These are phyloP conservation scores for Hawksworthiomyces lignivorus DNA, from an alignment of 2,329 filamentous ascomycete species.

Conservation along the genomic window DNA sequence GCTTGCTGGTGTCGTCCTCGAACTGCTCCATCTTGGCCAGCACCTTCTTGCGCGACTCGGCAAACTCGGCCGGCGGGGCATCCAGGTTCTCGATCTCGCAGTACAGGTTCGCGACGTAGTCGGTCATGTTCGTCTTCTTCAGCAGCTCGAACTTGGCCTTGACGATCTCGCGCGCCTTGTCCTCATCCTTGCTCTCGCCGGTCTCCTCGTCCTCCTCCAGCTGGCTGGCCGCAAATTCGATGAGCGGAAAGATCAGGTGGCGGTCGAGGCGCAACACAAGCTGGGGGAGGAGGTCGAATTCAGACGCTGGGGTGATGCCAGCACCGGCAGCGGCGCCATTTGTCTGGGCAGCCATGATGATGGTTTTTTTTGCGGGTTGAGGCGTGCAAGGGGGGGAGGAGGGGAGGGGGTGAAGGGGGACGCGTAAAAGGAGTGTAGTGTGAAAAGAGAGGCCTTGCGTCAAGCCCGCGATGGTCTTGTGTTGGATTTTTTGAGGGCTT, in stretches of 20 bases:
- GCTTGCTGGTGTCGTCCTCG: conserved; percentile 81
- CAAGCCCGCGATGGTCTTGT: no score
- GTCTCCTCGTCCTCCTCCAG: conserved; percentile 74
- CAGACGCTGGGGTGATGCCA: conserved; percentile 14
- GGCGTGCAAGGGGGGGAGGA: no score
- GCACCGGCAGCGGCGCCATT: no score
- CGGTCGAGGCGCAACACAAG: conserved; percentile 89
- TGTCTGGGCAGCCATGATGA: conserved; percentile 12
- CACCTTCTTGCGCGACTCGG: conserved; percentile 83
- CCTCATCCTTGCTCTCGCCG: conserved; percentile 43
- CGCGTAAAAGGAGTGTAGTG: no score
- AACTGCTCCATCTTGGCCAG: conserved; percentile 73
- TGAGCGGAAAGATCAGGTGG: conserved; percentile 90
- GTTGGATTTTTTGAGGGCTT: no score
- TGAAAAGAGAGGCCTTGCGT: no score
- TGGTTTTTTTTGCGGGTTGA: no score
- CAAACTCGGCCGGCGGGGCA: conserved; percentile 75
- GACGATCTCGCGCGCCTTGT: conserved; percentile 60
- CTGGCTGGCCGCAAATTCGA: conserved; percentile 81
- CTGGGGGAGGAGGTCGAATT: conserved; percentile 62
- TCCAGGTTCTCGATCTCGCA: conserved; percentile 78
- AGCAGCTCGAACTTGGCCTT: conserved; percentile 88
- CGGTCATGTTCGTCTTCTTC: conserved; percentile 97
- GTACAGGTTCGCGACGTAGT: conserved; percentile 90
- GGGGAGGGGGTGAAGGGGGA: background rate